A percentile compares a stretch with the other conserved stretches of the same genome.
Evolutionary conservation across 345 rosid species (phyloP).

Genomic region (Gossypium thurberi): DNA sequence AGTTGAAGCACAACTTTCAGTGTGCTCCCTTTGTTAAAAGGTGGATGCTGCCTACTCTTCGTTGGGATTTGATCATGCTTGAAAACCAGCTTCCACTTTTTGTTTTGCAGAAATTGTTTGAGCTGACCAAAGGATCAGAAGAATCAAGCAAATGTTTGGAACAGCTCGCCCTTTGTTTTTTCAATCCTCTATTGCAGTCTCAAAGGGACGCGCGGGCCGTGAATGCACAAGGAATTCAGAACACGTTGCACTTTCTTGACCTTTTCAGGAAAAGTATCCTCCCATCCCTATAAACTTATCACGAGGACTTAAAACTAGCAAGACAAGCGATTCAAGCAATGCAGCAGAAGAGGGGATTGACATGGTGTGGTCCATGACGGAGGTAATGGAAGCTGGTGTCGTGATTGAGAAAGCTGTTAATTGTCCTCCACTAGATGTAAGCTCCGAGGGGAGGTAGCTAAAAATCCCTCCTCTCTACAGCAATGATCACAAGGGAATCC

Average conservation of each 20-base stretch:
- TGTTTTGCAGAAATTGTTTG: slow-evolving; percentile 14
- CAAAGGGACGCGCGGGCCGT: background rate
- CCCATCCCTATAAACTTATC: background rate
- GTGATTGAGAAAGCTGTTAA: slow-evolving; percentile 4
- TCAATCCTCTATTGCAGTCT: slow-evolving; percentile 19
- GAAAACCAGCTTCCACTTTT: slow-evolving; percentile 29
- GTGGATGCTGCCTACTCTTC: slow-evolving; percentile 30
- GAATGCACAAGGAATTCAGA: background rate
- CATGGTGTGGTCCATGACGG: slow-evolving; percentile 16
- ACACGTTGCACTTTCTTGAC: slow-evolving; percentile 21
- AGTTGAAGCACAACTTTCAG: slow-evolving; percentile 3
- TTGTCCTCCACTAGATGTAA: slow-evolving; percentile 14
- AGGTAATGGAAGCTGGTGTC: slow-evolving; percentile 21
- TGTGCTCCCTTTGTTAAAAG: slow-evolving; percentile 2
- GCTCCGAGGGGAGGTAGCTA: slow-evolving; percentile 12
- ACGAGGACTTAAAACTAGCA: background rate
- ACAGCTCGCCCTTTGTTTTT: slow-evolving; percentile 20
- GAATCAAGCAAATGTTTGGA: slow-evolving; percentile 6
- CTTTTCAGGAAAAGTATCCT: slow-evolving; percentile 24
- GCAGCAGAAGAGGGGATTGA: background rate
- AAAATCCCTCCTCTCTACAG: slow-evolving; percentile 23
- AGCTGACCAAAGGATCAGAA: background rate
- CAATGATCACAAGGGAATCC: slow-evolving; percentile 21
- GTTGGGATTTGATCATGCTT: slow-evolving; percentile 27
- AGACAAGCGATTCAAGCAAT: background rate